Evolutionary conservation across 1,284 basidiomycete genomes (phyloP).

Genomic region (Ganoderma lingzhi): DNA sequence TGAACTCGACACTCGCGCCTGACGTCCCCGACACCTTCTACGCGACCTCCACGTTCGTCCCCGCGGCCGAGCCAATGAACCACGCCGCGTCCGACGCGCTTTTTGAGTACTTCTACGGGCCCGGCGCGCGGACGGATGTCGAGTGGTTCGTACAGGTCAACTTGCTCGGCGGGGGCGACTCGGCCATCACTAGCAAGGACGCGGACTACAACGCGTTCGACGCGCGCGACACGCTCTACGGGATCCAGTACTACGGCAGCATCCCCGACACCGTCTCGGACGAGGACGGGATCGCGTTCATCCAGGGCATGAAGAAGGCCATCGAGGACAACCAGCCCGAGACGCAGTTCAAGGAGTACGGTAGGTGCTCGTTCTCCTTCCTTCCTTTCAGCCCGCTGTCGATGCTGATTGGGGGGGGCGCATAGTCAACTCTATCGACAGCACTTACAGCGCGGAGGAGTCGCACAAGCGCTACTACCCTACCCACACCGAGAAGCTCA

Average conservation of each 20-base stretch:
- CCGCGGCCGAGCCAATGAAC: slow-evolving; percentile 10
- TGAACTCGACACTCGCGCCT: slow-evolving; percentile 16
- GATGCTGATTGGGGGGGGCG: background rate
- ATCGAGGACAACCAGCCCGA: slow-evolving; percentile 17
- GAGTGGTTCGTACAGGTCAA: slow-evolving; percentile 19
- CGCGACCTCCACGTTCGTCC: slow-evolving; percentile 23
- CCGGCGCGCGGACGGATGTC: slow-evolving; percentile 6
- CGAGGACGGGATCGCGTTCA: slow-evolving; percentile 21
- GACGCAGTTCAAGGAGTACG: slow-evolving; percentile 20
- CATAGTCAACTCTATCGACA: slow-evolving; percentile 21
- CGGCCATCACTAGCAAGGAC: slow-evolving; percentile 4
- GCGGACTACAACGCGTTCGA: slow-evolving; percentile 20
- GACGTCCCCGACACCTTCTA: slow-evolving; percentile 20
- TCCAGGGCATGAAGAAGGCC: slow-evolving; percentile 23
- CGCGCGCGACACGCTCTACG: slow-evolving; percentile 21
- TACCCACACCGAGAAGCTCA: slow-evolving; percentile 18
- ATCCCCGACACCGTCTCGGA: slow-evolving; percentile 14
- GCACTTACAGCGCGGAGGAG: slow-evolving; percentile 19
- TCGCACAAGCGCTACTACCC: slow-evolving; percentile 23
- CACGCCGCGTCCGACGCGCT: slow-evolving; percentile 16
- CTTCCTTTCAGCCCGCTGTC: background rate
- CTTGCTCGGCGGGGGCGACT: slow-evolving; percentile 18
- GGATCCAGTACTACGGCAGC: slow-evolving; percentile 24
- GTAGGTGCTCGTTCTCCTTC: background rate
- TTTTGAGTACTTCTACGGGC: slow-evolving; percentile 20